Evolutionary conservation across 768 basidiomycete genomes (phyloP), one percentile per base, ranked within the genome.

Genomic region (Peribolospora kevripleyi): DNA sequence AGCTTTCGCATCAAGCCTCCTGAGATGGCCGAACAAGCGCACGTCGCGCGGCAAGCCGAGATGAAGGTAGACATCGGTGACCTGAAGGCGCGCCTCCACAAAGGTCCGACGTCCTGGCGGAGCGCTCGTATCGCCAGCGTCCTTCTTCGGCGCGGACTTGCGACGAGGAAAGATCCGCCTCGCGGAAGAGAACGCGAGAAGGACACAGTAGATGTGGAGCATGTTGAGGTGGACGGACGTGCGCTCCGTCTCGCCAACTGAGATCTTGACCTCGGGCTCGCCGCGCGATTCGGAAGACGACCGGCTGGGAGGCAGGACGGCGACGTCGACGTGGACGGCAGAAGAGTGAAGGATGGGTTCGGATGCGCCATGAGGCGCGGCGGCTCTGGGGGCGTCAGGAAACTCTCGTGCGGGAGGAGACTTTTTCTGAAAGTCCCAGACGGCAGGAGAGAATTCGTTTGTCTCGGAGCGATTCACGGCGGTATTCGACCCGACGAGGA

Each of bases 131-230:
- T 25, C 25, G 25, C 25, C 25, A 25, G 1, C 25, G 25, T 25
- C 25, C 25, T 25, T 25, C 25, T 25, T 1, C 25, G 25, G 25
- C 1, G 25, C 25, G 25, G 25, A 25, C 25, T 25, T 25, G 25
- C 25, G 25, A 25, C 25, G 62, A 36, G 62, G 61, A 4, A 60
- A 46, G 38, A 83, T 63, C 1, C 65, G 63, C 57, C 70, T 66
- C 10, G 81, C 40, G 3, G 76, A 76, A 49, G 74, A 73, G 6
- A 72, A 51, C 7, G 79, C 82, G 50, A 85, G 73, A 47, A 87
- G 69, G 11, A 71, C 61, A 60, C 77, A 79, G 64, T 88, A 88
- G 40, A 80, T 69, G 63, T 81, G 77, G 25, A 25, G 25, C 25
- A 25, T 25, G 25, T 25, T 25, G 43, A 7, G 43, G 43, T 45